Evolutionary conservation across 2,329 filamentous ascomycete genomes (phyloP).

Genomic region (Calonectria leucothoes): DNA sequence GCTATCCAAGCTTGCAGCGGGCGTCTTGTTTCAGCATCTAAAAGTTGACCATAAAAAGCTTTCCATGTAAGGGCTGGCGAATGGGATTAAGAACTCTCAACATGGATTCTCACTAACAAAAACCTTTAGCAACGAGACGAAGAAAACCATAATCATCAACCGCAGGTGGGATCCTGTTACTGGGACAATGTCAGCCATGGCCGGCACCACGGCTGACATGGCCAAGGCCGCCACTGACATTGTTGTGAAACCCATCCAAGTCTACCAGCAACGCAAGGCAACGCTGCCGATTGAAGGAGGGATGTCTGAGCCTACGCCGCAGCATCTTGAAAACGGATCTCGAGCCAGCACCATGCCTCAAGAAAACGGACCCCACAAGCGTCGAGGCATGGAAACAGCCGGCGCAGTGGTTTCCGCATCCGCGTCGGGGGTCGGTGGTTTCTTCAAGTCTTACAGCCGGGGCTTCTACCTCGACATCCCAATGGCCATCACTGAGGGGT

Average conservation of each 20-base stretch:
- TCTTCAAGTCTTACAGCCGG: constrained; percentile 32
- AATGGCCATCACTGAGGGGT: constrained; percentile 33
- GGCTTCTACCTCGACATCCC: constrained; percentile 24
- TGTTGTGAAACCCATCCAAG: constrained; percentile 26
- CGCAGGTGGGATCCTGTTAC: constrained; percentile 34
- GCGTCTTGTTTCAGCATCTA: constrained; percentile 14
- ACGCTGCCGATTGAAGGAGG: neutral
- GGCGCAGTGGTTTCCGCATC: constrained; percentile 27
- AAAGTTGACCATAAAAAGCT: constrained; percentile 29
- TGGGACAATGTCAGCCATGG: constrained; percentile 14
- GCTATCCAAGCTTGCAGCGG: constrained; percentile 30
- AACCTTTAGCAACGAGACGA: constrained; percentile 25
- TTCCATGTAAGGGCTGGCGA: neutral
- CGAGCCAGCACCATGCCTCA: neutral
- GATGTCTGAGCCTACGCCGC: neutral
- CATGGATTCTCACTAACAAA: constrained; percentile 5
- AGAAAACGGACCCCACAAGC: neutral
- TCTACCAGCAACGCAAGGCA: constrained; percentile 23
- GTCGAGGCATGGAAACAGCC: neutral
- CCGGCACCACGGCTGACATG: constrained; percentile 21
- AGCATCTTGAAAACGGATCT: neutral
- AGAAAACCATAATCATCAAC: constrained; percentile 25
- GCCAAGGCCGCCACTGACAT: constrained; percentile 23
- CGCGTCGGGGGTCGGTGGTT: constrained; percentile 18
- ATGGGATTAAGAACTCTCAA: too few species aligned